Percentiles rank a stretch among this genome's conserved stretches.
These are phyloP conservation scores for Capsicum pubescens DNA, from an alignment of 257 asterid species.

Conservation along the genomic window DNA sequence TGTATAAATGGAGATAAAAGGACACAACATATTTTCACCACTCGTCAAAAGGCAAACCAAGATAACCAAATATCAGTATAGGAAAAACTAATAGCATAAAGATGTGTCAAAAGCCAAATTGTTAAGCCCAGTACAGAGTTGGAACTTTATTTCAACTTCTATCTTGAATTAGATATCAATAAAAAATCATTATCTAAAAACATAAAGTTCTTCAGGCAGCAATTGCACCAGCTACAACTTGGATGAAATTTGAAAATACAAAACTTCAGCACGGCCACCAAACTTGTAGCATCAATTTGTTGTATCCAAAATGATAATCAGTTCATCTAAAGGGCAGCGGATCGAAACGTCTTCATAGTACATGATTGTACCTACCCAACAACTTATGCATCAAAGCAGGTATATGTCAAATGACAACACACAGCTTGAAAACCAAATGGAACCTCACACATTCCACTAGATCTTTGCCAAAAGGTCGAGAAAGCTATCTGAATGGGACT, in stretches of 20 bases:
- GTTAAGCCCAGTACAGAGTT: neutral
- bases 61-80: neutral
- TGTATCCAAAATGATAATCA: neutral
- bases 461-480: neutral
- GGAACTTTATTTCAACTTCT: neutral
- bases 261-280: neutral
- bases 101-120: conserved; percentile 9
- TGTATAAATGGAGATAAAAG: neutral
- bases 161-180: conserved; percentile 3
- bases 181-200: neutral
- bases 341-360: neutral
- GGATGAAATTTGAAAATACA: conserved; percentile 21
- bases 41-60: neutral
- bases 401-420: conserved; percentile 15
- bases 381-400: conserved; percentile 11
- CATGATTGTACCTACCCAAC: conserved; percentile 20
- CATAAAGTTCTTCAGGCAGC: conserved; percentile 18
- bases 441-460: conserved; percentile 18
- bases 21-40: neutral
- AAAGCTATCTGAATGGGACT: conserved; percentile 21
- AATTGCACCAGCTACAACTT: conserved; percentile 14
- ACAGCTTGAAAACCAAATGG: conserved; percentile 14
- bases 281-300: conserved; percentile 1
- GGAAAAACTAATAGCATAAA: neutral
- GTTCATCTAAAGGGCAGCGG: neutral